phyloP scores from a whole-genome alignment of 1,284 basidiomycete species.

The Meripilus lineatus region DNA sequence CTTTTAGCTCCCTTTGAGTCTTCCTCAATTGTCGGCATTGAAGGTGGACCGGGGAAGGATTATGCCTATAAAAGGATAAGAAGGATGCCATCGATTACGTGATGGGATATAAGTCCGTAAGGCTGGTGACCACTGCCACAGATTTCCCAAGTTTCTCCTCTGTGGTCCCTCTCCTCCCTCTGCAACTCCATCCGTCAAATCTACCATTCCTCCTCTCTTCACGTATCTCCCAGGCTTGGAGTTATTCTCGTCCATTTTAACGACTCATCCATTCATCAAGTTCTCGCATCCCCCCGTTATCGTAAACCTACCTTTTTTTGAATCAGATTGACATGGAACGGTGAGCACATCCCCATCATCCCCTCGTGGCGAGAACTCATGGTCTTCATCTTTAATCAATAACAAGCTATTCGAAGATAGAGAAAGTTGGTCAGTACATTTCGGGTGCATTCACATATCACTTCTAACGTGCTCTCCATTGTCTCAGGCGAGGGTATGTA shows the following conservation, averaged over 20 bases:
- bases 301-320: constrained; percentile 1
- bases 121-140: background rate
- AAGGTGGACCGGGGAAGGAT: constrained; percentile 2
- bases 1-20: constrained; percentile 1
- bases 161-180: background rate
- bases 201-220: background rate
- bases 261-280: background rate
- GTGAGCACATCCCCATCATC: constrained; percentile 8
- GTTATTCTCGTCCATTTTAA: background rate
- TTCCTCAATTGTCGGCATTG: background rate
- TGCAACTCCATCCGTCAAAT: background rate
- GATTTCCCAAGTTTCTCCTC: background rate
- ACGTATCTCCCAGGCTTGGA: background rate
- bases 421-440: constrained; percentile 32
- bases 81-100: constrained; percentile 9
- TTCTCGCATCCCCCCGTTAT: background rate
- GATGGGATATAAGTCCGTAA: constrained; percentile 7
- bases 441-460: background rate
- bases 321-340: constrained; percentile 13
- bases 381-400: background rate
- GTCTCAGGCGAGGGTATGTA: constrained; percentile 6
- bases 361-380: constrained; percentile 11
- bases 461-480: constrained; percentile 6
- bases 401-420: constrained; percentile 33
- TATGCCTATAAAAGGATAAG: constrained; percentile 5